A percentile compares a stretch with the other conserved stretches of the same genome.
phyloP scores from a whole-genome alignment of 2,329 filamentous ascomycete species.

The Fusarium avenaceum region DNA sequence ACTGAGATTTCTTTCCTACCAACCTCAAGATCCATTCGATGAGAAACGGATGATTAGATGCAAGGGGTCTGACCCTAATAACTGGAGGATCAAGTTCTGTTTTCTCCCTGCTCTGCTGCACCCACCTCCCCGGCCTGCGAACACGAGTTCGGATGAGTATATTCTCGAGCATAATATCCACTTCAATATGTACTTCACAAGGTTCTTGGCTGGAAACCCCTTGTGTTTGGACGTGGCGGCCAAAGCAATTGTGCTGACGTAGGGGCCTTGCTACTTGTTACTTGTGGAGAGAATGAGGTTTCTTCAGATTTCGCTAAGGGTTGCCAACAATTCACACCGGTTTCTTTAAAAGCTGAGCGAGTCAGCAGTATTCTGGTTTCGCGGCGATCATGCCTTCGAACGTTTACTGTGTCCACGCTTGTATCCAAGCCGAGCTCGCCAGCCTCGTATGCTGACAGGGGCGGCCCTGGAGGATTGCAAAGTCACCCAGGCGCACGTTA shows the following conservation, averaged over 20 bases:
- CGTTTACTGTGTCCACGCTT: no score
- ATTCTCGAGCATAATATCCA: neutral
- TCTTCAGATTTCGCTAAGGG: neutral
- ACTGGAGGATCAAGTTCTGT: neutral
- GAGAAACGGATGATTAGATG: neutral
- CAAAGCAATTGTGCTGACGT: slow-evolving; percentile 4
- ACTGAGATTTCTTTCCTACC: slow-evolving; percentile 7
- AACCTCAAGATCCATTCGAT: neutral
- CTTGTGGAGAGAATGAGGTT: neutral
- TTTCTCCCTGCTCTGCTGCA: slow-evolving; percentile 9
- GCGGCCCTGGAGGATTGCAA: no score
- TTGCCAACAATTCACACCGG: no score
- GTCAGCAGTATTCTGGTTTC: no score
- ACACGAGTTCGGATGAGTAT: neutral
- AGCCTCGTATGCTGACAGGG: no score
- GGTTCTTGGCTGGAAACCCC: neutral
- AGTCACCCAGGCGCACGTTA: no score
- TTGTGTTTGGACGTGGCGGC: neutral
- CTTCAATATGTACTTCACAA: neutral
- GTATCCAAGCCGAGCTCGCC: no score
- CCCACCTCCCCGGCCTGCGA: neutral
- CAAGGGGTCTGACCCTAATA: neutral
- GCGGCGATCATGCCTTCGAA: no score
- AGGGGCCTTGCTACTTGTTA: neutral
- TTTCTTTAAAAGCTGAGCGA: no score